phyloP scores from a whole-genome alignment of 768 basidiomycete species.

The Lactarius psammicola region DNA sequence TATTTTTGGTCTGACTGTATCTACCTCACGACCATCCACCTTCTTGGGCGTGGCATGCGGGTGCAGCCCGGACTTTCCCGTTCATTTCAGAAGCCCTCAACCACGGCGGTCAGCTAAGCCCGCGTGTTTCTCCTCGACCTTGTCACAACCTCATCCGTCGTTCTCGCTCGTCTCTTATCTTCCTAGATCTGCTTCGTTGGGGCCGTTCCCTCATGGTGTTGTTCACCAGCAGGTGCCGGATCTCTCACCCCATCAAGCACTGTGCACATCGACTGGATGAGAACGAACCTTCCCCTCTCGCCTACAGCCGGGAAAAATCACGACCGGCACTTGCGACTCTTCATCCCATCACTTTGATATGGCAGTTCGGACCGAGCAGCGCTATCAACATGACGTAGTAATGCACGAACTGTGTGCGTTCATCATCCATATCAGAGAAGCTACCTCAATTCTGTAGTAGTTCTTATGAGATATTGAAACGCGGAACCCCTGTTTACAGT shows the following conservation, averaged over 20 bases:
- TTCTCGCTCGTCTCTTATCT: not conserved
- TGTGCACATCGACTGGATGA: not conserved
- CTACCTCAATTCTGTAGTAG: not conserved
- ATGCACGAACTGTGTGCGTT: not conserved
- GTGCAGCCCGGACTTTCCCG: slow-evolving; percentile 1
- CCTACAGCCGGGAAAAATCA: not conserved
- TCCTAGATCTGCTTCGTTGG: not conserved
- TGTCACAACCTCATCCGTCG: not conserved
- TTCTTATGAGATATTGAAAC: not conserved
- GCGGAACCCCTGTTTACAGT: not conserved
- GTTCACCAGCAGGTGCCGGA: not conserved
- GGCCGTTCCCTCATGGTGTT: not conserved
- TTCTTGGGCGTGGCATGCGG: not conserved
- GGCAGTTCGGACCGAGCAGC: not conserved
- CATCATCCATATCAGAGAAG: not conserved
- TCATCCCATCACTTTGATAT: not conserved
- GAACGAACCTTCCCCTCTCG: not conserved
- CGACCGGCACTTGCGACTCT: not conserved
- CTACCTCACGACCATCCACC: not conserved
- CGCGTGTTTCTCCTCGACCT: not conserved
- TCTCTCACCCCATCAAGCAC: too few species aligned
- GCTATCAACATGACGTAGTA: not conserved
- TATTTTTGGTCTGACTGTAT: not conserved
- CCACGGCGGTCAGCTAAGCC: not conserved
- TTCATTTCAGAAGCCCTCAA: not conserved